Evolutionary conservation across 768 basidiomycete species (phyloP), one percentile per base, ranked within the genome.

Genomic region (Tylopilus felleus): DNA sequence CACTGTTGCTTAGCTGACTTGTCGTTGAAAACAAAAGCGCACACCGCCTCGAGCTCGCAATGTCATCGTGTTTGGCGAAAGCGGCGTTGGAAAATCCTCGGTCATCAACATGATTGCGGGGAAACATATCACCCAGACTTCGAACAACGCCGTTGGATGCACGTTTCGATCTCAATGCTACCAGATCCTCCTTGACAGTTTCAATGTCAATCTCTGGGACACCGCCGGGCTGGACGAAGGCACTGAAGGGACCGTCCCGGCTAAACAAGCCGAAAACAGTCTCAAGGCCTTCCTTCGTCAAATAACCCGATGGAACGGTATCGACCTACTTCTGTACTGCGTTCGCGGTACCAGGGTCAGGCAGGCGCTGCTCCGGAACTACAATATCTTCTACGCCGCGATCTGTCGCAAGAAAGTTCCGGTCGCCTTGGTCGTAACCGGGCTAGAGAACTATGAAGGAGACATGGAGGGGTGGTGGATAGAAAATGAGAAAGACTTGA

Each of bases 11-110:
- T 13, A 19, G 22, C 45, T 45, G 33, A 56, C 25, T 44, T 8
- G 25, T 35, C 41, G 14, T 10, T 46, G 41, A 56, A 38, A 45
- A 54, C 49, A 35, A 39, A 55, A 65, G 64, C 25, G 19, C 22
- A 25, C 31, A 14, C 36, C 10, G 16, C 47, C 10, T 42, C 61
- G 36, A 36, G 17, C 47, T 47, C 64, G 60, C 31, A 77, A 77
- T 52, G 47, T 76, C 36, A 63, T 77, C 27, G 46, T 77, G 7
- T 77, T 77, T 51, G 76, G 77, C 7, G 72, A 76, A 53, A 68
- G 68, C 7, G 74, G 76, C 10, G 49, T 64, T 14, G 71, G 72
- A 33, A 78, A 78, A 52, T 76, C 75, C 48, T 75, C 73, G 0
- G 56, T 77, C 31, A 64, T 78, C 56, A 78, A 77, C 57, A 65